A percentile compares a stretch with the other conserved stretches of the same genome.
Conservation (phyloP, 371 early-diverging fungal genomes). For the Amoeboaphelidium protococcarum region DNA sequence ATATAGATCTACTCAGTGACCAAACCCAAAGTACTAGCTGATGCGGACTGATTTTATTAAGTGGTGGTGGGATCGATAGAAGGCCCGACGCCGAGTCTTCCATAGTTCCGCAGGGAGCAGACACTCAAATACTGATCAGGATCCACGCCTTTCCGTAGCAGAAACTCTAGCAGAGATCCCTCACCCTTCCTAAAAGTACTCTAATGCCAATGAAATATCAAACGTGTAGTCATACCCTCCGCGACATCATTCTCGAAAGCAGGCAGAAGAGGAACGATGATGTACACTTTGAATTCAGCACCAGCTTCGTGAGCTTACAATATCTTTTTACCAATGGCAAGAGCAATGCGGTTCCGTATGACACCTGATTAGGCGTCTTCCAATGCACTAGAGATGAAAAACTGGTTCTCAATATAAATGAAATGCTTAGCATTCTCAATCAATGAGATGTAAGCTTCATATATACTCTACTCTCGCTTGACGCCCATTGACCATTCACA, state of each 20-base stretch:
- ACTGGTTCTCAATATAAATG: slow-evolving; percentile 89
- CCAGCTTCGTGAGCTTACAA: slow-evolving; percentile 34
- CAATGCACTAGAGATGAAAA: slow-evolving; percentile 11
- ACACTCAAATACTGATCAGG: slow-evolving; percentile 39
- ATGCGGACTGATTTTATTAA: too few species aligned
- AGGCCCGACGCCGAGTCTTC: too few species aligned
- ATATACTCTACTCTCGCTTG: slow-evolving; percentile 41
- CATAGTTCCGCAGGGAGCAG: slow-evolving; percentile 43
- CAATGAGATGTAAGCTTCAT: slow-evolving; percentile 44
- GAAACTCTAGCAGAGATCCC: slow-evolving; percentile 30
- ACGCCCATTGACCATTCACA: slow-evolving; percentile 11
- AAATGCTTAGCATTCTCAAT: slow-evolving; percentile 51
- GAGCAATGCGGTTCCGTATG: slow-evolving; percentile 45
- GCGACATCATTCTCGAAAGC: slow-evolving; percentile 65
- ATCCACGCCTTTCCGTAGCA: slow-evolving; percentile 34
- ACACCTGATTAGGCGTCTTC: slow-evolving; percentile 5
- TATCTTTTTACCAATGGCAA: slow-evolving; percentile 51
- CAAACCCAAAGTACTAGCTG: too few species aligned
- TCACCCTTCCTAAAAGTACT: slow-evolving; percentile 51
- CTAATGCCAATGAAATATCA: slow-evolving; percentile 63
- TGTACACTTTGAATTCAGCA: slow-evolving; percentile 52
- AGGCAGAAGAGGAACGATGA: slow-evolving; percentile 75
- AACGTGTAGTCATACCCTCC: slow-evolving; percentile 36
- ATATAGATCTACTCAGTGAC: slow-evolving; percentile 39
- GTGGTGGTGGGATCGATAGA: too few species aligned